Evolutionary conservation across 225 moss, liverwort and hornwort species (phyloP).

Genomic region (Rhytidiadelphus loreus): DNA sequence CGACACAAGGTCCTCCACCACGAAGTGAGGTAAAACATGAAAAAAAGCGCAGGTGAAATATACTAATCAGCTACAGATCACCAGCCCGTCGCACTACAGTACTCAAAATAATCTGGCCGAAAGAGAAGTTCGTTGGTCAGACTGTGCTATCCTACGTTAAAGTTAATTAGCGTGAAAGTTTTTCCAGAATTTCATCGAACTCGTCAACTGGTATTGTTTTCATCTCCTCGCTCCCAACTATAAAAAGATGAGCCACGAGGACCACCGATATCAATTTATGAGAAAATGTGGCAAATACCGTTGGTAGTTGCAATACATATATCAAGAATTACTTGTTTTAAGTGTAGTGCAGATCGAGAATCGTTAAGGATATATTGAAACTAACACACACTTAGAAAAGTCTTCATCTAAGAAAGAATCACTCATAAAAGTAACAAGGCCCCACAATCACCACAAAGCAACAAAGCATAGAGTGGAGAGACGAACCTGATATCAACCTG

Average conservation of each 20-base stretch:
- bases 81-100: not conserved
- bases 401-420: not conserved
- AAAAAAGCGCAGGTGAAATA: not conserved
- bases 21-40: not conserved
- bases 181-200: not conserved
- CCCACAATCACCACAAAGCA: not conserved
- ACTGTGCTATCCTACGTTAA: not conserved
- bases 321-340: not conserved
- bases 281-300: not conserved
- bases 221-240: not conserved
- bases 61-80: not conserved
- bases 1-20: not conserved
- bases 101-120: not conserved
- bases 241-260: not conserved
- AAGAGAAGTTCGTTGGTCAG: not conserved
- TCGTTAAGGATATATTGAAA: not conserved
- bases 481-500: slow-evolving; percentile 67
- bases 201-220: not conserved
- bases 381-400: not conserved
- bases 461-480: not conserved
- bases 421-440: not conserved
- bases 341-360: not conserved
- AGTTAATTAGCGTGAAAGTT: not conserved
- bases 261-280: not conserved
- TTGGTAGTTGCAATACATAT: not conserved